A percentile compares a stretch with the other conserved stretches of the same genome.
Evolutionary conservation across 225 moss, liverwort and hornwort species (phyloP).

Genomic region (Marchantia paleacea): DNA sequence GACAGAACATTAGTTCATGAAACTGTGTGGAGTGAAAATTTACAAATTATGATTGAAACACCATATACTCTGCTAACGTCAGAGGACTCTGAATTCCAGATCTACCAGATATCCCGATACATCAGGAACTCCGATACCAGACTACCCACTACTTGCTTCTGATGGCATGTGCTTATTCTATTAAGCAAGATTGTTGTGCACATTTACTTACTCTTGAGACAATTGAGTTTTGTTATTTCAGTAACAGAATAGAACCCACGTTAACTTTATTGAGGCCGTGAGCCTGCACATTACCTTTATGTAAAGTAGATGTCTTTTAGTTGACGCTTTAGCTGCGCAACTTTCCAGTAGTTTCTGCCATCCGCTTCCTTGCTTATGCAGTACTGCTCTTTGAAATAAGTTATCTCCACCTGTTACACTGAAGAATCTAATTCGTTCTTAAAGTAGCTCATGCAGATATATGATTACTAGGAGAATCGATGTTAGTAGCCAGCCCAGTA

Average conservation of each 20-base stretch:
- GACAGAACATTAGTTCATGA: neutral
- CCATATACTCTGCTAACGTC: no score
- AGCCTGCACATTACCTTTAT: conserved; percentile 44
- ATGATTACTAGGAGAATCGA: neutral
- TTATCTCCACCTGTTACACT: conserved; percentile 44
- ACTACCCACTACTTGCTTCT: no score
- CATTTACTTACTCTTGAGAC: no score
- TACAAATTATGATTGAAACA: no score
- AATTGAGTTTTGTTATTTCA: no score
- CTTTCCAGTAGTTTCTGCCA: conserved; percentile 35
- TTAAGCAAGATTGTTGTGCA: no score
- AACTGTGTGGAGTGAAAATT: neutral
- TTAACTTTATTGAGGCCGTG: neutral
- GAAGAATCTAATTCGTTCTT: neutral
- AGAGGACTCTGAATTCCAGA: no score
- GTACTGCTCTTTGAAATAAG: conserved; percentile 47
- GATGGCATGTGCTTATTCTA: no score
- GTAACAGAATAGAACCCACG: no score
- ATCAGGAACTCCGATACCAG: no score
- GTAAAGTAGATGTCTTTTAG: conserved; percentile 51
- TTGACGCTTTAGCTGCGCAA: conserved; percentile 19
- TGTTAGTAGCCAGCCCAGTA: no score
- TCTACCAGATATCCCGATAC: no score
- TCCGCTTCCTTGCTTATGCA: conserved; percentile 16
- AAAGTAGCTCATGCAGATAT: neutral